phyloP scores from a whole-genome alignment of 2,329 filamentous ascomycete genomes.

The Fusarium austroafricanum region DNA sequence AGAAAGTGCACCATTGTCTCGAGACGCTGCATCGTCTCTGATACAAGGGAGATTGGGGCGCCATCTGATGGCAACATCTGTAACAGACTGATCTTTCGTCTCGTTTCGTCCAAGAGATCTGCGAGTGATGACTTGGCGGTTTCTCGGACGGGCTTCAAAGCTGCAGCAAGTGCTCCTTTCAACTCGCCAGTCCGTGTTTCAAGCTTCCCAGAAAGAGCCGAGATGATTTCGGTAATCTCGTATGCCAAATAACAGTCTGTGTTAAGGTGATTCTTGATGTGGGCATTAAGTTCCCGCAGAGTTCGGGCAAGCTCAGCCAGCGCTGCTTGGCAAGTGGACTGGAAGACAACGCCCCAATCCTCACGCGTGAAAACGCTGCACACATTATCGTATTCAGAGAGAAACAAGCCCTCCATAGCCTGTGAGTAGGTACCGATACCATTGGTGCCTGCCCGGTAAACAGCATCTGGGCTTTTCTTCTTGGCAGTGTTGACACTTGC shows the following conservation, averaged over 20 bases:
- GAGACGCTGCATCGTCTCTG: conserved; percentile 86
- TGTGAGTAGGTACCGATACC: conserved; percentile 91
- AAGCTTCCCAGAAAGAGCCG: conserved; percentile 79
- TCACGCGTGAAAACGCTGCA: conserved; percentile 86
- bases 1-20: conserved; percentile 90
- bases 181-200: conserved; percentile 87
- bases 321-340: conserved; percentile 80
- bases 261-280: conserved; percentile 85
- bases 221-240: conserved; percentile 92
- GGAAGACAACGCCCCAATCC: conserved; percentile 84
- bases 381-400: conserved; percentile 91
- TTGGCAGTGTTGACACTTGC: conserved; percentile 87
- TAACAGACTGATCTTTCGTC: conserved; percentile 73
- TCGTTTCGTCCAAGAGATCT: conserved; percentile 86
- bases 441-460: conserved; percentile 90
- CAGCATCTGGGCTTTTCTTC: conserved; percentile 81
- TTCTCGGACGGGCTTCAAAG: conserved; percentile 88
- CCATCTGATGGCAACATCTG: conserved; percentile 81
- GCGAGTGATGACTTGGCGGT: conserved; percentile 88
- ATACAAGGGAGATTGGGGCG: conserved; percentile 79
- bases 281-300: conserved; percentile 86
- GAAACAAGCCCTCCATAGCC: conserved; percentile 86
- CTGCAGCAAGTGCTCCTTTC: conserved; percentile 84
- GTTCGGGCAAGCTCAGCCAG: conserved; percentile 87
- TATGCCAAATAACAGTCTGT: conserved; percentile 97